These are phyloP conservation scores for Magnaporthiopsis incrustans DNA, from an alignment of 2,329 filamentous ascomycete genomes.

Conservation along the genomic window DNA sequence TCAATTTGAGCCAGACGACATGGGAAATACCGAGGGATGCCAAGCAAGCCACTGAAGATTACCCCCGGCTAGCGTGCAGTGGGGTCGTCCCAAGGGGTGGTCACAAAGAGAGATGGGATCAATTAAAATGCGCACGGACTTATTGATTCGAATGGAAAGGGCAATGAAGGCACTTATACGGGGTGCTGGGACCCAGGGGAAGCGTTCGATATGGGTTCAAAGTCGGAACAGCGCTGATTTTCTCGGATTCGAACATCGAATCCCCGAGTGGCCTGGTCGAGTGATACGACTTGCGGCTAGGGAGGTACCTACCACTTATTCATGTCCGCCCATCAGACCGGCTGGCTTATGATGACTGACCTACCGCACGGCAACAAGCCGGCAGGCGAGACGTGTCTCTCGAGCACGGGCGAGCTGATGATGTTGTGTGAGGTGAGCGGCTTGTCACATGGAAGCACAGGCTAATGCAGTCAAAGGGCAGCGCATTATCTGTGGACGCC, in stretches of 20 bases:
- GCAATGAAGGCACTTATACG: background rate
- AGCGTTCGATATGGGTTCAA: background rate
- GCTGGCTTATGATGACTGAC: background rate
- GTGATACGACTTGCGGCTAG: background rate
- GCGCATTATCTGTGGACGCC: too few species aligned
- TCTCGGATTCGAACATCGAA: background rate
- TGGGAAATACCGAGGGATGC: background rate
- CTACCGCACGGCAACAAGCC: background rate
- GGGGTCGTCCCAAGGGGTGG: background rate
- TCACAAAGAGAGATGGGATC: background rate
- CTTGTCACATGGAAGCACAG: background rate
- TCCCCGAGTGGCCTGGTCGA: background rate
- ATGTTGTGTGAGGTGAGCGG: too few species aligned
- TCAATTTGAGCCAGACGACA: background rate
- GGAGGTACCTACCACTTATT: background rate
- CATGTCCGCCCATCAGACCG: background rate
- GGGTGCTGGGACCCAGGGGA: background rate
- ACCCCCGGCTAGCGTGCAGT: background rate
- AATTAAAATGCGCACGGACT: background rate
- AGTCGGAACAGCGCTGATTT: background rate
- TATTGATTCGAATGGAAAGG: background rate
- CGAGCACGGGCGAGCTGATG: background rate
- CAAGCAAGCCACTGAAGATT: background rate
- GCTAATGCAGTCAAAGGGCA: too few species aligned
- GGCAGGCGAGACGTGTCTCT: background rate